These are phyloP conservation scores for Spizellomyces sp. DNA, from an alignment of 192 early-diverging fungal genomes.

Conservation along the genomic window DNA sequence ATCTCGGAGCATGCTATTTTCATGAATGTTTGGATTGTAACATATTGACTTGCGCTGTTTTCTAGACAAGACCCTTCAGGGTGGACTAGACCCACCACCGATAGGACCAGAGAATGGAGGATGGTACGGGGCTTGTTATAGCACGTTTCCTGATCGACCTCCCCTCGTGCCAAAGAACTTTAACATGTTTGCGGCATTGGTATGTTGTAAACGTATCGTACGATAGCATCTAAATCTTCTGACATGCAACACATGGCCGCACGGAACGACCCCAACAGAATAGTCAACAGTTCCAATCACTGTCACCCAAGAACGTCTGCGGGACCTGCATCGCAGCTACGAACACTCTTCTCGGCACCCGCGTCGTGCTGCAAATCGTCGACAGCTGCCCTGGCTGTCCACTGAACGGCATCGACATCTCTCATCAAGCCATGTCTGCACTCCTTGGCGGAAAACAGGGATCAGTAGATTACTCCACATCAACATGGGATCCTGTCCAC, in stretches of 20 bases:
- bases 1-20: too few species aligned
- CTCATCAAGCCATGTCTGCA: conserved; percentile 23
- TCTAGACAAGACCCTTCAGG: conserved; percentile 25
- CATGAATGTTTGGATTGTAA: not conserved
- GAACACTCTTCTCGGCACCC: not conserved
- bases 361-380: conserved; percentile 22
- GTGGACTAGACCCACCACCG: conserved; percentile 29
- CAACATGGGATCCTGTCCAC: not conserved
- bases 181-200: conserved; percentile 34
- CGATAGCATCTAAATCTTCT: not conserved
- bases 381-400: conserved; percentile 32
- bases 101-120: conserved; percentile 34
- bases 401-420: conserved; percentile 19
- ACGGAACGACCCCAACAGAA: conserved; percentile 11
- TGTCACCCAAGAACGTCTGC: conserved; percentile 17
- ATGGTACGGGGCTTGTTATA: conserved; percentile 38
- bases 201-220: not conserved
- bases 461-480: not conserved
- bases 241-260: too few species aligned
- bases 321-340: conserved; percentile 12
- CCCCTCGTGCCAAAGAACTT: conserved; percentile 29
- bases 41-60: not conserved
- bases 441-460: conserved; percentile 17
- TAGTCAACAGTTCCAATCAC: conserved; percentile 7
- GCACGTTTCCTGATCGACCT: conserved; percentile 6